Base-by-base conservation (phyloP, 2,329 filamentous ascomycete genomes). In the Colletotrichum orchidophilum region DNA sequence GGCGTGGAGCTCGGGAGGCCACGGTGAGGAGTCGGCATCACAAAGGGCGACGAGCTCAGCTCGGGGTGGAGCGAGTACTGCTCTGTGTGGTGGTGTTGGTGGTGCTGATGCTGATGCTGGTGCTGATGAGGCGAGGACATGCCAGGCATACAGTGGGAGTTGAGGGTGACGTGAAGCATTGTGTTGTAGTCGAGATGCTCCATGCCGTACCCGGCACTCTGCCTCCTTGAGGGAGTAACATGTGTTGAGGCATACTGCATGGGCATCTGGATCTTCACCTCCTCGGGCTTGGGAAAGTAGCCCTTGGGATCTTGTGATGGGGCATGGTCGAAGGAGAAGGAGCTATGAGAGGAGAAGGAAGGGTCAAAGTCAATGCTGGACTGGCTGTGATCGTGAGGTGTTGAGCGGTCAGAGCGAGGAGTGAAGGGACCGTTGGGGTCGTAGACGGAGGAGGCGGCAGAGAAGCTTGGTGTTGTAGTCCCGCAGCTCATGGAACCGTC, bases 351-450 rank as follows among this genome's bases (percentile, higher is more conserved):
- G 62, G 71, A 75, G 59, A 78, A 82, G 64, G 75, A 73, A n/a
- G 75, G 76, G 21, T 84, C 80, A 73, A 82, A 83, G 54, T 82
- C 81, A 72, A 84, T 75, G 61, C 75, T 75, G 46, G 80, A 76
- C 35, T 65, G 63, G 39, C 52, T 55, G 42, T 67, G 64, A 65
- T 81, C 78, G 73, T 82, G 78, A 9, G 84, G 83, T 21, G 83
- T 83, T 54, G 84, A 85, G 66, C 83, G 81, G 76, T 82, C 79
- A 66, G 84, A 85, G 33, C 79, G 81, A 54, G 84, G 84, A 50
- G 84, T 86, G 71, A 81, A 85, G 29, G 83, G 80, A 21, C 83
- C 83, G 77, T 82, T 84, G 59, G 83, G 79, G 50, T 83, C 83
- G 79, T 83, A 85, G 62, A 77, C 74, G 35, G 81, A 83, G 31